phyloP scores from a whole-genome alignment of 129 eudicot genomes.

The Escallonia herrerae region DNA sequence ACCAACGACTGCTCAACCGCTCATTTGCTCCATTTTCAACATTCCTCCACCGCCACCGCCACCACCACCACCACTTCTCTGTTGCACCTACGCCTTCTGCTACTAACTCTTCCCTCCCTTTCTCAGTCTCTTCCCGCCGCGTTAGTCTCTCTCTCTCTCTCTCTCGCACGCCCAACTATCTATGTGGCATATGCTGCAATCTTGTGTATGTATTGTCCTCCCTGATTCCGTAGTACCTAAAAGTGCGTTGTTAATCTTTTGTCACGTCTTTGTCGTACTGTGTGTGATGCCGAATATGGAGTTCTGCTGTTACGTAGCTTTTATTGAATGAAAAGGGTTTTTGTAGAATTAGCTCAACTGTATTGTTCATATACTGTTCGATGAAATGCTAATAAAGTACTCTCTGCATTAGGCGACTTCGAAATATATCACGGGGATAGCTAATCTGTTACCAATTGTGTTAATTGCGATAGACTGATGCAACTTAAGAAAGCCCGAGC shows the following conservation, averaged over 20 bases:
- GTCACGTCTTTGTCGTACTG: background rate
- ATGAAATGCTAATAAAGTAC: too few species aligned
- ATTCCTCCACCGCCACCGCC: background rate
- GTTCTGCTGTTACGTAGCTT: background rate
- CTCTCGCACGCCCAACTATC: background rate
- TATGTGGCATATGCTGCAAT: background rate
- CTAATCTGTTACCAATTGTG: too few species aligned
- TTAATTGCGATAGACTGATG: too few species aligned
- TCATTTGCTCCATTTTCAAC: background rate
- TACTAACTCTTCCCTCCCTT: constrained; percentile 1
- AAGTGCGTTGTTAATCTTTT: background rate
- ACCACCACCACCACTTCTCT: too few species aligned
- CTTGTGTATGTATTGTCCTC: background rate
- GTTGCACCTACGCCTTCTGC: background rate
- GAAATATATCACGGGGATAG: too few species aligned
- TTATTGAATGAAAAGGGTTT: background rate
- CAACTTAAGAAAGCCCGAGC: too few species aligned
- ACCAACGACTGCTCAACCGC: background rate
- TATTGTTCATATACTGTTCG: too few species aligned
- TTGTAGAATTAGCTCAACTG: too few species aligned
- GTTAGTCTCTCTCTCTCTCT: constrained; percentile 4
- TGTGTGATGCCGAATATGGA: background rate
- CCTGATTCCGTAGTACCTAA: background rate
- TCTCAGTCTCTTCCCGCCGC: background rate
- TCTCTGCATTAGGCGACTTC: too few species aligned